A percentile compares a stretch with the other conserved stretches of the same genome.
phyloP scores from a whole-genome alignment of 257 asterid species.

The Jacaranda copaia region DNA sequence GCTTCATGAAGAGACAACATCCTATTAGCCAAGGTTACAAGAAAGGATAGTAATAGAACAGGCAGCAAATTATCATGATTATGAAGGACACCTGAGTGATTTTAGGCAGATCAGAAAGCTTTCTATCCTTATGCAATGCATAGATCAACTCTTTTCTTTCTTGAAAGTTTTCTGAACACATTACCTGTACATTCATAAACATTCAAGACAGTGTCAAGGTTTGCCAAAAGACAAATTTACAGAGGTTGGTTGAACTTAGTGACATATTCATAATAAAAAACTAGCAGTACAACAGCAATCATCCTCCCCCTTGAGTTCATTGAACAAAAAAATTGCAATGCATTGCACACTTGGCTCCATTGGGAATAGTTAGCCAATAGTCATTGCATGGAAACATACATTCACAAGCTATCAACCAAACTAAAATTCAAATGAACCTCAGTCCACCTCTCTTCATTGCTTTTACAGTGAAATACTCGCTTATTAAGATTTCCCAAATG shows the following conservation, averaged over 20 bases:
- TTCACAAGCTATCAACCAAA: too few species aligned
- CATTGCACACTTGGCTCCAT: not conserved
- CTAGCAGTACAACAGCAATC: not conserved
- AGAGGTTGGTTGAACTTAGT: not conserved
- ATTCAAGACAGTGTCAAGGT: not conserved
- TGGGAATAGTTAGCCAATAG: not conserved
- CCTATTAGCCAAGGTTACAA: conserved; percentile 22
- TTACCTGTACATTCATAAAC: conserved; percentile 52
- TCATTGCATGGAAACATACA: too few species aligned
- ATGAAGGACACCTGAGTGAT: conserved; percentile 62
- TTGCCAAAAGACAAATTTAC: not conserved
- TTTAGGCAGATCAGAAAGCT: conserved; percentile 72
- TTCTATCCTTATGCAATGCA: conserved; percentile 70
- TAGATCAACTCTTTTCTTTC: conserved; percentile 75
- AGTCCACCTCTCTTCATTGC: not conserved
- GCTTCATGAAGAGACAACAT: conserved; percentile 46
- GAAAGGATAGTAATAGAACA: not conserved
- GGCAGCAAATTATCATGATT: not conserved
- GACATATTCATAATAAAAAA: not conserved
- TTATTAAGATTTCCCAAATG: too few species aligned
- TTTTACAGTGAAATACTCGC: not conserved
- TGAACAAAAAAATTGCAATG: not conserved
- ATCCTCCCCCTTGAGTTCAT: not conserved
- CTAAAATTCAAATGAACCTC: conserved; percentile 2
- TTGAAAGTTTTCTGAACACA: conserved; percentile 75